phyloP scores from a whole-genome alignment of 192 early-diverging fungal species.

The Chytriomyces sp. region DNA sequence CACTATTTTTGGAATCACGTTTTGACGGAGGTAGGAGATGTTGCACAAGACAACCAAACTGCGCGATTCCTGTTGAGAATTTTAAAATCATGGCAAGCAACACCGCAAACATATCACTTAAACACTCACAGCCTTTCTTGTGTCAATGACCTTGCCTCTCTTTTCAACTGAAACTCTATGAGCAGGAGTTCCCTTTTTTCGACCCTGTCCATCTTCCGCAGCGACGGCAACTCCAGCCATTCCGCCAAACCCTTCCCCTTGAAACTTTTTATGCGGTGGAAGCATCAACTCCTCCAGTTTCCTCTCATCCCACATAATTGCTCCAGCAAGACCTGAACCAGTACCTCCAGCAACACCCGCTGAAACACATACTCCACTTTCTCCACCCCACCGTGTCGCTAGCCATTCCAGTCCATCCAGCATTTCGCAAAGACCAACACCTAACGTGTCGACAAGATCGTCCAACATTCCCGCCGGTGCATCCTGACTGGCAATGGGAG shows the following conservation, averaged over 20 bases:
- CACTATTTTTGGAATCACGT: slow-evolving; percentile 78
- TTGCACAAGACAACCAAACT: slow-evolving; percentile 87
- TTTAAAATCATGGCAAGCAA: neutral
- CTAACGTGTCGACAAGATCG: slow-evolving; percentile 66
- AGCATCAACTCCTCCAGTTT: slow-evolving; percentile 23
- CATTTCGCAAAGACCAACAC: slow-evolving; percentile 74
- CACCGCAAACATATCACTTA: neutral
- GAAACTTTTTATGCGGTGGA: slow-evolving; percentile 29
- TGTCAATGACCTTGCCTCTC: slow-evolving; percentile 40
- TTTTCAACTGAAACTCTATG: slow-evolving; percentile 24
- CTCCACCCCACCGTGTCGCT: slow-evolving; percentile 40
- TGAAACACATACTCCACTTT: neutral
- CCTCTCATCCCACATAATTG: slow-evolving; percentile 19
- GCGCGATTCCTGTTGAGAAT: slow-evolving; percentile 60
- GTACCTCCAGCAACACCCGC: neutral
- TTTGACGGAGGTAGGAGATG: slow-evolving; percentile 71
- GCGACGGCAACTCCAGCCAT: slow-evolving; percentile 16
- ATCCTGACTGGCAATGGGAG: slow-evolving; percentile 15
- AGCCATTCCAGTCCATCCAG: slow-evolving; percentile 77
- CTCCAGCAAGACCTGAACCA: neutral
- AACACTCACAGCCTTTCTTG: slow-evolving; percentile 33
- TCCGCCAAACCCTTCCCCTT: slow-evolving; percentile 13
- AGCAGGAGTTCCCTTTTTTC: slow-evolving; percentile 5
- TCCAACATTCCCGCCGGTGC: slow-evolving; percentile 50
- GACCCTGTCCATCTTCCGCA: slow-evolving; percentile 4